Evolutionary conservation across 1,284 basidiomycete species (phyloP).

Genomic region (Taiwanofungus camphoratus): DNA sequence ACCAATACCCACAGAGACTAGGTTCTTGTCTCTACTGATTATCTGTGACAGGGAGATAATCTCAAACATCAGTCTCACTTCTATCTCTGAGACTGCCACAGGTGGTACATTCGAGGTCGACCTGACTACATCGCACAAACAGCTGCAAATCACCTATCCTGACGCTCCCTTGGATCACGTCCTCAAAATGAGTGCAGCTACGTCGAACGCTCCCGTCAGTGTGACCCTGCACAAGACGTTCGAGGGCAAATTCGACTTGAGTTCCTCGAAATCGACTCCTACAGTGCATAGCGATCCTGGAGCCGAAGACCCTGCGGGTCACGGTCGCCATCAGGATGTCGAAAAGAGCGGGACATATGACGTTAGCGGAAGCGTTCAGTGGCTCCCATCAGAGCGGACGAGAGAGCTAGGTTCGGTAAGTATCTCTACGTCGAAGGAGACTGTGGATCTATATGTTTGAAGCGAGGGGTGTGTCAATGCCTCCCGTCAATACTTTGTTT

Average conservation of each 20-base stretch:
- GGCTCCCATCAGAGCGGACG: slow-evolving; percentile 9
- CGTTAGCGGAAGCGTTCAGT: slow-evolving; percentile 11
- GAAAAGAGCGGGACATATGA: slow-evolving; percentile 5
- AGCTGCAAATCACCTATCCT: slow-evolving; percentile 29
- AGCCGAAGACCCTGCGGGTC: not conserved
- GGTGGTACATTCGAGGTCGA: slow-evolving; percentile 29
- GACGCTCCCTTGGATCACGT: slow-evolving; percentile 34
- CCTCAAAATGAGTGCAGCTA: slow-evolving; percentile 28
- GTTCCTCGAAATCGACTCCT: slow-evolving; percentile 14
- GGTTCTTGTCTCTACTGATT: no score
- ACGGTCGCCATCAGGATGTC: slow-evolving; percentile 19
- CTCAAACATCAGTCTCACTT: slow-evolving; percentile 24
- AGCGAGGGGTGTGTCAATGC: no score
- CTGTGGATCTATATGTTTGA: slow-evolving; percentile 4
- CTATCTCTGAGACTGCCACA: slow-evolving; percentile 20
- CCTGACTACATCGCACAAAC: slow-evolving; percentile 19
- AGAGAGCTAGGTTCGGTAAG: slow-evolving; percentile 10
- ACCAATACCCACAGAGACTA: no score
- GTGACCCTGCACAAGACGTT: slow-evolving; percentile 34
- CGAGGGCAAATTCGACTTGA: slow-evolving; percentile 37
- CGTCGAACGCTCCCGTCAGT: slow-evolving; percentile 27
- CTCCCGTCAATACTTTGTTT: no score
- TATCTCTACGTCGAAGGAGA: slow-evolving; percentile 15
- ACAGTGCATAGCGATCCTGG: not conserved
- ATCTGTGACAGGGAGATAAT: no score